Evolutionary conservation across 2,329 filamentous ascomycete species (phyloP), one percentile per base, ranked within the genome.

Genomic region (Alternaria solani): DNA sequence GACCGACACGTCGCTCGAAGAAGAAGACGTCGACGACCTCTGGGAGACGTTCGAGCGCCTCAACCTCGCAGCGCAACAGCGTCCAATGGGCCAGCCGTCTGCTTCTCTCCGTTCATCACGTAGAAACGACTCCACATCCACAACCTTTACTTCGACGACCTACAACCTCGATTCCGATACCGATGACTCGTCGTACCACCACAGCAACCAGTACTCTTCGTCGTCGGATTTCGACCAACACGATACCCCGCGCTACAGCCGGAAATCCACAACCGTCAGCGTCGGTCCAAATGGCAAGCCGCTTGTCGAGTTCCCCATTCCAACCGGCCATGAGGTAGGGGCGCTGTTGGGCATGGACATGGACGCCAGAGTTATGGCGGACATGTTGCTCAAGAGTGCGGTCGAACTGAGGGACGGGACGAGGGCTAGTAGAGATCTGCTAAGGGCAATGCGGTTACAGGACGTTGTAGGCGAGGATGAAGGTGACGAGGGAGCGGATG

Each of bases 11-110:
- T 74, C 70, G 4, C 68, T 71, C n/a, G 72, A 75, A 44, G 75
- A 77, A 42, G 74, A 77, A 52, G 75, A 78, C 38, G 59, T 76
- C 14, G 76, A 78, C 61, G 73, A 76, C 20, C 68, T 75, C 8
- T 78, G 75, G 75, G 75, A 78, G 20, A 57, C 44, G 1, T 71
- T 76, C 36, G 75, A 77, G 28, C 69, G 69, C 3, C 49, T 66
- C 2, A 65, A 60, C 4, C 51, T 69, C 20, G 5, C 65, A 18
- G 30, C 52, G 36, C 52, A 51, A 18, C 52, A 69, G 28, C 63
- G 66, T 56, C 61, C 32, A 65, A 65, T 51, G 61, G 47, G 16
- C 49, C 60, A 2, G n/a, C 30, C 46, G 59, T 67, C n/a, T 56
- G 65, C 9, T 61, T 61, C 2, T 38, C 60, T 18, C 16, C 61